These are phyloP conservation scores for Metschnikowia chrysomelidarum DNA, from an alignment of 805 yeast genomes.

Conservation along the genomic window DNA sequence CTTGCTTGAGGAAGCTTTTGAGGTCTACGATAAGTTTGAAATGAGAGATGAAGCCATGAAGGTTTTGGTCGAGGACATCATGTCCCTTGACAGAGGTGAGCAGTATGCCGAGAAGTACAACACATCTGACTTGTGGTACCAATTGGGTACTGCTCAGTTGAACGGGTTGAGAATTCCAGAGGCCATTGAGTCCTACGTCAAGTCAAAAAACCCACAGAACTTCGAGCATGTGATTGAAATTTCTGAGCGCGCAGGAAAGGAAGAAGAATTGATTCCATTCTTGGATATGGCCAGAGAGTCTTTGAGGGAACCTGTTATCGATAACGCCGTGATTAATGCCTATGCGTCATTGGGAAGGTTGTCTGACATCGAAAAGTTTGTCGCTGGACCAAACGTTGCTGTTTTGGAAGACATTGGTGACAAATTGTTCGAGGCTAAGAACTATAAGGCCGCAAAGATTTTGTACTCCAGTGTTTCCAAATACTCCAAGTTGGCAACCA, in stretches of 20 bases:
- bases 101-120: conserved; percentile 89
- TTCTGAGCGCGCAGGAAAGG: conserved; percentile 92
- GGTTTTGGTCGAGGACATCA: conserved; percentile 86
- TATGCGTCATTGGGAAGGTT: conserved; percentile 78
- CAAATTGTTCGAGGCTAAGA: conserved; percentile 71
- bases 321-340: conserved; percentile 85
- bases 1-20: conserved; percentile 90
- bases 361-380: conserved; percentile 78
- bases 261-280: conserved; percentile 85
- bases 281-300: conserved; percentile 89
- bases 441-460: conserved; percentile 90
- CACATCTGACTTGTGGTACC: conserved; percentile 86
- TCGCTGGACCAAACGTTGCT: conserved; percentile 88
- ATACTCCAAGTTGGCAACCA: conserved; percentile 95
- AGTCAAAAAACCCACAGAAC: conserved; percentile 88
- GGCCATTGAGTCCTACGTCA: conserved; percentile 87
- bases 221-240: conserved; percentile 90
- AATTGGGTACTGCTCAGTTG: conserved; percentile 92
- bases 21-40: conserved; percentile 83
- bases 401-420: conserved; percentile 92
- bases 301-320: conserved; percentile 87
- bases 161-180: conserved; percentile 91
- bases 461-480: conserved; percentile 84
- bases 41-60: conserved; percentile 75
- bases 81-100: conserved; percentile 94